These are phyloP conservation scores for Xylaria acuta DNA, from an alignment of 495 filamentous ascomycete species.

Conservation along the genomic window DNA sequence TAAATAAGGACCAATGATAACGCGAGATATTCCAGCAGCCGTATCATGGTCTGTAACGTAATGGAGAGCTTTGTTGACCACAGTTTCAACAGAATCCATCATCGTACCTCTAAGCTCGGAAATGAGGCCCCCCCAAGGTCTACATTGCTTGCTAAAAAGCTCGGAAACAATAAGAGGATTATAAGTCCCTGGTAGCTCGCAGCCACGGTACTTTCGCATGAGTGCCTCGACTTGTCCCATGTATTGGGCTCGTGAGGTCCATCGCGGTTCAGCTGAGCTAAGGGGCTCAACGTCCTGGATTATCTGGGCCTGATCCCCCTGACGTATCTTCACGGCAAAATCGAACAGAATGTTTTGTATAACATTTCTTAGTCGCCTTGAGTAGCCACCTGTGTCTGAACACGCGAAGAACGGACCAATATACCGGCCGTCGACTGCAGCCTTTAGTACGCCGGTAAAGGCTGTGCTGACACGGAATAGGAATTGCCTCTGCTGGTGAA, in stretches of 20 bases:
- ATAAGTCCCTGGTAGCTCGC: not conserved
- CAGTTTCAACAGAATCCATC: not conserved
- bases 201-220: not conserved
- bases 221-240: not conserved
- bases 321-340: not conserved
- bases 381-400: not conserved
- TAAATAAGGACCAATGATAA: not conserved
- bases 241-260: not conserved
- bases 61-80: not conserved
- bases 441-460: not conserved
- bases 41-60: not conserved
- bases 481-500: not conserved
- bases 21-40: not conserved
- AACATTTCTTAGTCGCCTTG: not conserved
- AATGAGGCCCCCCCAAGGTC: not conserved
- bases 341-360: not conserved
- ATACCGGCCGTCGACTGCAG: not conserved
- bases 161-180: conserved; percentile 1
- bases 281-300: not conserved
- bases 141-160: not conserved
- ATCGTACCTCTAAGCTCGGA: not conserved
- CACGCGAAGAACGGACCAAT: not conserved
- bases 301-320: not conserved
- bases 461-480: not conserved
- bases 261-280: not conserved